These are phyloP conservation scores for Pseudogymnoascus sp. DNA, from an alignment of 2,329 filamentous ascomycete species.

Conservation along the genomic window DNA sequence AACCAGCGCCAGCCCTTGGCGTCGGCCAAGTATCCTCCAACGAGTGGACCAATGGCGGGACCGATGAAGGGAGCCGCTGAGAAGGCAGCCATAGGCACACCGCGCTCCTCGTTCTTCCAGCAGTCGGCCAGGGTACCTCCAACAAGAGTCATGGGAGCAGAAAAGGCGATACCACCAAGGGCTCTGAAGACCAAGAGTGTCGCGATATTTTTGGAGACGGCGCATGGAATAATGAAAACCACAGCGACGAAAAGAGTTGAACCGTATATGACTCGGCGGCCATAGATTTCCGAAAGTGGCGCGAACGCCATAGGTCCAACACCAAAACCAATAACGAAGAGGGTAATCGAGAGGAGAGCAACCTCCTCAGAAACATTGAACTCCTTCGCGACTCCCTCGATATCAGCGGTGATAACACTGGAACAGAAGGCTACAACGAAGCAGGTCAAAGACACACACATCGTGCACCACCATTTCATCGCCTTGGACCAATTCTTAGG, in stretches of 20 bases:
- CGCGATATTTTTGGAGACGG: constrained; percentile 65
- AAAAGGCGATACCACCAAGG: constrained; percentile 78
- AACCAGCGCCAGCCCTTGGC: constrained; percentile 71
- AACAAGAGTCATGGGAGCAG: constrained; percentile 78
- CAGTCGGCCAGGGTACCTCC: constrained; percentile 76
- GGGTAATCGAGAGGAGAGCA: constrained; percentile 60
- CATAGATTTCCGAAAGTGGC: constrained; percentile 68
- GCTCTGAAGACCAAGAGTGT: constrained; percentile 69
- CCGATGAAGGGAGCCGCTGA: constrained; percentile 76
- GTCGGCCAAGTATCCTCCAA: constrained; percentile 69
- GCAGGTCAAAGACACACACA: constrained; percentile 71
- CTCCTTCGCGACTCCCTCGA: constrained; percentile 53
- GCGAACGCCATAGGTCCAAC: constrained; percentile 75
- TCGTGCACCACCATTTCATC: constrained; percentile 77
- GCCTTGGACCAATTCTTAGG: constrained; percentile 79
- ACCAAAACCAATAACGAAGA: constrained; percentile 79
- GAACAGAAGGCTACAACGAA: constrained; percentile 61
- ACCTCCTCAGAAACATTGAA: constrained; percentile 68
- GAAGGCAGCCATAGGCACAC: constrained; percentile 81
- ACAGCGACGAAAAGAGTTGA: constrained; percentile 47
- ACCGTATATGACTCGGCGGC: constrained; percentile 60
- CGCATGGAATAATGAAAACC: constrained; percentile 73
- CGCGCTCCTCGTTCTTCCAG: constrained; percentile 77
- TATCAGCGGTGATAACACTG: constrained; percentile 70
- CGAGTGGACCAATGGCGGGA: constrained; percentile 67